phyloP scores from a whole-genome alignment of 495 filamentous ascomycete genomes.

The Penicillium tannophilum region DNA sequence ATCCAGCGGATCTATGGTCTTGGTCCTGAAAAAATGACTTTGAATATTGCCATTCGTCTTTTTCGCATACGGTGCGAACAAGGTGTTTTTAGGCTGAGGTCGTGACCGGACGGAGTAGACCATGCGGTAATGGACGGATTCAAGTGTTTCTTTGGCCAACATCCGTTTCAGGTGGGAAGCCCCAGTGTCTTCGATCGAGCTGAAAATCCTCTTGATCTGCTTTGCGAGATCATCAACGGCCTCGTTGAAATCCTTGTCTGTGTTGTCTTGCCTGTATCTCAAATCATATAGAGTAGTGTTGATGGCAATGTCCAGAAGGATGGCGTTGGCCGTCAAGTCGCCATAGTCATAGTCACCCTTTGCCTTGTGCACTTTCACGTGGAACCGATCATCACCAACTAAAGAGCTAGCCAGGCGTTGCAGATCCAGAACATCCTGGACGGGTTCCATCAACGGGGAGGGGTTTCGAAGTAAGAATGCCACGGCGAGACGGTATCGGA shows the following conservation, averaged over 20 bases:
- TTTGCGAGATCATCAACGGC: slow-evolving; percentile 67
- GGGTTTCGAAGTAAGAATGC: slow-evolving; percentile 64
- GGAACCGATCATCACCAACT: slow-evolving; percentile 51
- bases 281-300: slow-evolving; percentile 57
- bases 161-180: slow-evolving; percentile 71
- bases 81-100: slow-evolving; percentile 56
- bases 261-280: slow-evolving; percentile 30
- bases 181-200: slow-evolving; percentile 72
- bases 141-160: slow-evolving; percentile 71
- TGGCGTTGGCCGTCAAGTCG: slow-evolving; percentile 61
- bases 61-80: slow-evolving; percentile 51
- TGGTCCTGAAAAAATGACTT: slow-evolving; percentile 10
- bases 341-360: slow-evolving; percentile 65
- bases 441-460: slow-evolving; percentile 43
- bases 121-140: slow-evolving; percentile 71
- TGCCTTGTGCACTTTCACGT: slow-evolving; percentile 39
- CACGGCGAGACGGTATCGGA: slow-evolving; percentile 74
- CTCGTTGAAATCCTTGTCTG: slow-evolving; percentile 61
- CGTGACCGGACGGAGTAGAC: slow-evolving; percentile 69
- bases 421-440: slow-evolving; percentile 53
- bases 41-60: slow-evolving; percentile 21
- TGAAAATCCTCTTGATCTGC: slow-evolving; percentile 66
- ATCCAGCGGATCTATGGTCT: not conserved
- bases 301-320: slow-evolving; percentile 72
- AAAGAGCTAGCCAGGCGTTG: slow-evolving; percentile 50